Percentiles rank a stretch among this genome's conserved stretches.
Evolutionary conservation across 805 yeast genomes (phyloP).

Genomic region (Cyberlindnera petersonii): DNA sequence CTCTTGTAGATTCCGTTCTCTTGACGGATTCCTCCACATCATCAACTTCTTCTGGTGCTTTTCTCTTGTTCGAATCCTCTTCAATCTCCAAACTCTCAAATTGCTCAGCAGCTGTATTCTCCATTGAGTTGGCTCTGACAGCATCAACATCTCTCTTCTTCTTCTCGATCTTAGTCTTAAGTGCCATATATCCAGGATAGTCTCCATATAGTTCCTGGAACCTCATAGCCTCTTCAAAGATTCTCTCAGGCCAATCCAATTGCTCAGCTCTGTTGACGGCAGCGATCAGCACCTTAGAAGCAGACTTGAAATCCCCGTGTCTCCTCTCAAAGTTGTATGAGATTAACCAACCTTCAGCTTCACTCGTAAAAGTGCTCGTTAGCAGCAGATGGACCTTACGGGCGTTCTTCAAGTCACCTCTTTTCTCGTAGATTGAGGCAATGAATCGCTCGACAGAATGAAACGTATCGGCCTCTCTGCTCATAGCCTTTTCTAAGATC

Average conservation of each 20-base stretch:
- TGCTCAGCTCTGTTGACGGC: slow-evolving; percentile 29
- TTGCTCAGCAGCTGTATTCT: slow-evolving; percentile 4
- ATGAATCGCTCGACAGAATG: slow-evolving; percentile 44
- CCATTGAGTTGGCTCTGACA: slow-evolving; percentile 12
- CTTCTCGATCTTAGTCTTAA: slow-evolving; percentile 28
- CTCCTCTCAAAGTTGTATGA: slow-evolving; percentile 38
- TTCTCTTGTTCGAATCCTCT: slow-evolving; percentile 8
- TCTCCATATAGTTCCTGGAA: slow-evolving; percentile 36
- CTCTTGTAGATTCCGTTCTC: slow-evolving; percentile 30
- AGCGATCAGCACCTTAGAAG: slow-evolving; percentile 29
- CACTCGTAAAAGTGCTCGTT: slow-evolving; percentile 30
- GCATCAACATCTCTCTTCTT: slow-evolving; percentile 15
- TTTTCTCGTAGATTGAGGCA: slow-evolving; percentile 32
- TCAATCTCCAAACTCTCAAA: slow-evolving; percentile 3
- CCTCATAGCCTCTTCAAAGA: slow-evolving; percentile 41
- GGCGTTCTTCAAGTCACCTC: slow-evolving; percentile 31
- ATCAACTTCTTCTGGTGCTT: no score
- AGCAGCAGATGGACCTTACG: slow-evolving; percentile 13
- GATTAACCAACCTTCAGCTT: slow-evolving; percentile 47
- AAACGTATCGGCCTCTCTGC: slow-evolving; percentile 28
- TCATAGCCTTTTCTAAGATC: slow-evolving; percentile 8
- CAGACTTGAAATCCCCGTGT: slow-evolving; percentile 26
- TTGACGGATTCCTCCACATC: slow-evolving; percentile 4
- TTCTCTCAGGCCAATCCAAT: slow-evolving; percentile 49
- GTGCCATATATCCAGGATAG: slow-evolving; percentile 20